These are phyloP conservation scores for Colletotrichum ledebouriae DNA, from an alignment of 2,329 filamentous ascomycete species.

Conservation along the genomic window DNA sequence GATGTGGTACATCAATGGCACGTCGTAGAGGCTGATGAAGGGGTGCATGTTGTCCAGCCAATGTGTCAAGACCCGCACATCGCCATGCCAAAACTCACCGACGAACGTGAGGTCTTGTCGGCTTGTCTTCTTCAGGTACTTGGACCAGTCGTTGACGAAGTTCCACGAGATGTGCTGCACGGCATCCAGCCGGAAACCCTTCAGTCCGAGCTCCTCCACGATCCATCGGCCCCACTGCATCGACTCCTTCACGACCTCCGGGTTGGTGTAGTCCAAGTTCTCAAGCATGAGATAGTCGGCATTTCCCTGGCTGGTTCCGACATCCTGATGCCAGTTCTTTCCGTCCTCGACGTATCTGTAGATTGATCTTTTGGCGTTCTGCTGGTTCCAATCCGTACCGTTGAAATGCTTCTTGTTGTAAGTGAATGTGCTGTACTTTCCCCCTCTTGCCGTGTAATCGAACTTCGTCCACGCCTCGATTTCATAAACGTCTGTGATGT, in stretches of 20 bases:
- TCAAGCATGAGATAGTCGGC: slow-evolving; percentile 40
- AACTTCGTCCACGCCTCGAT: slow-evolving; percentile 40
- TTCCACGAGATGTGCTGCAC: slow-evolving; percentile 42
- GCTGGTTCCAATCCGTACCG: slow-evolving; percentile 40
- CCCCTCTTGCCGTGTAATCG: slow-evolving; percentile 31
- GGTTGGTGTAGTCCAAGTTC: slow-evolving; percentile 39
- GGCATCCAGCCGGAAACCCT: slow-evolving; percentile 35
- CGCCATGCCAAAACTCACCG: slow-evolving; percentile 40
- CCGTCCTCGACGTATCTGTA: slow-evolving; percentile 38
- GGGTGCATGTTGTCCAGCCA: slow-evolving; percentile 37
- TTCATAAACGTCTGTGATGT: slow-evolving; percentile 35
- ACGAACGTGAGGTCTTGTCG: slow-evolving; percentile 34
- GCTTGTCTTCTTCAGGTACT: slow-evolving; percentile 17
- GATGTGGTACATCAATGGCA: slow-evolving; percentile 37
- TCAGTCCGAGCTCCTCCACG: slow-evolving; percentile 30
- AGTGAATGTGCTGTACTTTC: slow-evolving; percentile 39
- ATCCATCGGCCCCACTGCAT: slow-evolving; percentile 39
- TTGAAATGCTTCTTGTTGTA: slow-evolving; percentile 42
- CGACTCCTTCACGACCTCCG: slow-evolving; percentile 35
- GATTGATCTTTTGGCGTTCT: slow-evolving; percentile 35
- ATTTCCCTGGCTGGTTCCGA: slow-evolving; percentile 36
- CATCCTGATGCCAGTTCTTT: slow-evolving; percentile 41
- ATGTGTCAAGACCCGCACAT: slow-evolving; percentile 31
- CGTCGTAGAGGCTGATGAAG: slow-evolving; percentile 40
- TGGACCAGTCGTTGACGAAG: slow-evolving; percentile 37